A percentile compares a stretch with the other conserved stretches of the same genome.
phyloP scores from a whole-genome alignment of 164 flowering plant genomes.

The Piper betle region DNA sequence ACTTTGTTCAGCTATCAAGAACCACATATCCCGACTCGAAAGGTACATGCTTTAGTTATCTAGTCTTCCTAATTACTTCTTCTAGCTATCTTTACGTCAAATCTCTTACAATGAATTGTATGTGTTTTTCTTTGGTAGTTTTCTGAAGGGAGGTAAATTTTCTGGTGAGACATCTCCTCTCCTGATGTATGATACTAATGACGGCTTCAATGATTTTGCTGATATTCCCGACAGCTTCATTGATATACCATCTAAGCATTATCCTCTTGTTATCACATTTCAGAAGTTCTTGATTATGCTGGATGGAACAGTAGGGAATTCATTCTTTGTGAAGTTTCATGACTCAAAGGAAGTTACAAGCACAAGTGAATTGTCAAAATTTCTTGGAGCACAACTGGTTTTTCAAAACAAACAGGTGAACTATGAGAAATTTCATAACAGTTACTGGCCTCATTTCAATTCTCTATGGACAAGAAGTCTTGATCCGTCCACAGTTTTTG shows the following conservation, averaged over 20 bases:
- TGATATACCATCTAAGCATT: slow-evolving; percentile 26
- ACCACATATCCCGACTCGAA: slow-evolving; percentile 42
- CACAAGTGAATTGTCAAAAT: slow-evolving; percentile 12
- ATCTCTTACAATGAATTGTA: background rate
- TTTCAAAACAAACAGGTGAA: slow-evolving; percentile 41
- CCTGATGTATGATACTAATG: slow-evolving; percentile 33
- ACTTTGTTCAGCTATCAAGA: slow-evolving; percentile 51
- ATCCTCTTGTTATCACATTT: slow-evolving; percentile 66
- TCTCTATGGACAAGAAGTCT: slow-evolving; percentile 32
- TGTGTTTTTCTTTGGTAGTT: slow-evolving; percentile 22
- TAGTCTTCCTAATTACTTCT: background rate
- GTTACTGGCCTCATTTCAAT: slow-evolving; percentile 79
- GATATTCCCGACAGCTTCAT: slow-evolving; percentile 50
- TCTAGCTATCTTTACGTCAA: background rate
- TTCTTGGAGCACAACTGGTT: slow-evolving; percentile 34
- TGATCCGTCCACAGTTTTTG: slow-evolving; percentile 54
- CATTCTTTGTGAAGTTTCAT: slow-evolving; percentile 48
- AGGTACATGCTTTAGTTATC: slow-evolving; percentile 25
- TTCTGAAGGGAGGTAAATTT: slow-evolving; percentile 17
- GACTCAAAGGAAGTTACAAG: slow-evolving; percentile 11
- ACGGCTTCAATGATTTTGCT: slow-evolving; percentile 19
- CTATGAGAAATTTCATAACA: slow-evolving; percentile 35
- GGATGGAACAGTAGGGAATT: slow-evolving; percentile 45
- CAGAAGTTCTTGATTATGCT: slow-evolving; percentile 72
- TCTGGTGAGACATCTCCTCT: slow-evolving; percentile 11